Conservation (phyloP, 352 stramenopile genomes). For the Globisporangium paroecandrum region DNA sequence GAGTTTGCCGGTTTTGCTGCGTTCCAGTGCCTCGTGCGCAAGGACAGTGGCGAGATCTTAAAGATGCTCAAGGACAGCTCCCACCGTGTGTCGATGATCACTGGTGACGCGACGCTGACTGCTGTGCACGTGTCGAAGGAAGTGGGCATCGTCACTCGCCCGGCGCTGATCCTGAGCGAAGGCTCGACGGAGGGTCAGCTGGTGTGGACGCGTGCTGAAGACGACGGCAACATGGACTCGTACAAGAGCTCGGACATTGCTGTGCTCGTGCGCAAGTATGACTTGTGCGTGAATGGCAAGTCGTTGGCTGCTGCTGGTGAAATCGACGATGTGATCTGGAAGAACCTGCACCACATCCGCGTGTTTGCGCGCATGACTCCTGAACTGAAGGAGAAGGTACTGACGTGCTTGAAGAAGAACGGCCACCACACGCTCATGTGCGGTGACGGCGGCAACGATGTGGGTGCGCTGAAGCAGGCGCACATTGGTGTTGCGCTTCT, state of each 20-base stretch:
- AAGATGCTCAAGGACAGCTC: constrained; percentile 89
- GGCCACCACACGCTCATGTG: constrained; percentile 96
- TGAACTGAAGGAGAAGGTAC: constrained; percentile 95
- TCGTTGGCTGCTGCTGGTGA: constrained; percentile 68
- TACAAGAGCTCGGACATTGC: constrained; percentile 67
- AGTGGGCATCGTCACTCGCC: constrained; percentile 90
- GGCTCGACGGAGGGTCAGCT: constrained; percentile 32
- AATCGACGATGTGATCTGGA: constrained; percentile 82
- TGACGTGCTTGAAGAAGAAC: constrained; percentile 92
- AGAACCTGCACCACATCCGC: constrained; percentile 69
- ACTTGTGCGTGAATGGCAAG: constrained; percentile 84
- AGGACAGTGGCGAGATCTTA: constrained; percentile 94
- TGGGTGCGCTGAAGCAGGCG: constrained; percentile 93
- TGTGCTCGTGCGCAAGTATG: constrained; percentile 72
- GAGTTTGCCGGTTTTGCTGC: constrained; percentile 94
- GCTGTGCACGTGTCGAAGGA: constrained; percentile 96
- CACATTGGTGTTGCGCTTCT: constrained; percentile 84
- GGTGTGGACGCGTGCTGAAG: constrained; percentile 80
- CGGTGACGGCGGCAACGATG: constrained; percentile 98
- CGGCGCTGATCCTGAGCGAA: constrained; percentile 71
- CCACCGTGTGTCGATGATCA: constrained; percentile 98
- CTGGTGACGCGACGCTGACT: constrained; percentile 96
- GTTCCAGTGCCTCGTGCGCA: constrained; percentile 91
- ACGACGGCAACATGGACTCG: constrained; percentile 61
- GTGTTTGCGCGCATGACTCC: constrained; percentile 97